Base-by-base conservation (phyloP, 257 asterid genomes). In the Cruciata laevipes region DNA sequence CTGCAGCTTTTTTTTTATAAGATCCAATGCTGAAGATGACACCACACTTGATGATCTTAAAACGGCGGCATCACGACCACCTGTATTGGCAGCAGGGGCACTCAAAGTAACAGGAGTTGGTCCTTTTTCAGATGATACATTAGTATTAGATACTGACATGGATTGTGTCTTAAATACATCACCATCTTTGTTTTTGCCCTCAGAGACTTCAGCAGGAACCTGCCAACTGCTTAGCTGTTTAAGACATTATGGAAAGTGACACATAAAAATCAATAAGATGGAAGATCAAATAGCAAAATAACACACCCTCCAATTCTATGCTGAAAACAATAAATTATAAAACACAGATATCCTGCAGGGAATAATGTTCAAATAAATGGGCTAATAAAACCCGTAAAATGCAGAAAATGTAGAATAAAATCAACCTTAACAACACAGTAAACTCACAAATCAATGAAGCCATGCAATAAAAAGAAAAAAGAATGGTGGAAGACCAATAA, bases 221-320 rank as follows among this genome's bases (percentile, higher is more conserved):
- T 94, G 96, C 99, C 99, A 94, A 87, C 99, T 88, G 80, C 97
- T 94, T 74, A 81, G 75, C 99, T 94, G 86, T 81, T 82, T 44
- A 69, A 12, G 71, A 82, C 71, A 61, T 17, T 60, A 68, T 57
- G 76, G 70, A 71, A 61, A 53, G 61, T 27, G 66, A 49, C n/a
- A n/a, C n/a, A n/a, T n/a, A n/a, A n/a, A n/a, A n/a, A n/a, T n/a
- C n/a, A n/a, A n/a, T n/a, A n/a, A 24, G 32, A 6, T 35, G 21
- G 33, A 35, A 18, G 27, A 38, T 32, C 70, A 66, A 66, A 16
- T 17, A 44, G 31, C 37, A 44, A 21, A 47, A 25, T 24, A 18
- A 23, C 70, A 53, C n/a, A 52, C 57, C 37, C 51, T 44, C 27
- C 69, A 23, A 44, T 1, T 21, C 40, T 17, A 18, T 12, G 35